Conservation (phyloP, 2,329 filamentous ascomycete genomes). For the Chaetoscypha palmicola region DNA sequence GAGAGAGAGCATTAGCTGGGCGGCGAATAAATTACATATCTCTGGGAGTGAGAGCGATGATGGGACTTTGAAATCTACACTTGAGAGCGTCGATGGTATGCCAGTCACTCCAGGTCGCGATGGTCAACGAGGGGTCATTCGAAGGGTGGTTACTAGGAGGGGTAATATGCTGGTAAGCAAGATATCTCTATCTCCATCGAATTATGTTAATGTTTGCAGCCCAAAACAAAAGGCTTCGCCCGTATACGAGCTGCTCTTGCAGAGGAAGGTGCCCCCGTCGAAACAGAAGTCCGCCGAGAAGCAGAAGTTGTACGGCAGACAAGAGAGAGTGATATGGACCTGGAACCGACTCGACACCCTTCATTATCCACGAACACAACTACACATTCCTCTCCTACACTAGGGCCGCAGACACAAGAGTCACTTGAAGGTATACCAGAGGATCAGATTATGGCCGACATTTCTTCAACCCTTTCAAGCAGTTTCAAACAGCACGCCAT, state of each 20-base stretch:
- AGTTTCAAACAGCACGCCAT: conserved; percentile 71
- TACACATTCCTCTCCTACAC: conserved; percentile 60
- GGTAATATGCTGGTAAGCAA: conserved; percentile 76
- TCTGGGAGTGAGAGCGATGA: conserved; percentile 76
- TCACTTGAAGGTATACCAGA: conserved; percentile 66
- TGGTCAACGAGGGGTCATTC: conserved; percentile 67
- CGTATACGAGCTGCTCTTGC: conserved; percentile 83
- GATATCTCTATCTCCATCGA: neutral
- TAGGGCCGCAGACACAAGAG: conserved; percentile 50
- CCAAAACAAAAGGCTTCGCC: conserved; percentile 93
- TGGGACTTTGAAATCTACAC: conserved; percentile 42
- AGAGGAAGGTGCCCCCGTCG: conserved; percentile 81
- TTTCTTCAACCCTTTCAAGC: conserved; percentile 41
- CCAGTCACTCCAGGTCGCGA: conserved; percentile 41
- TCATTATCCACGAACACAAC: conserved; percentile 46
- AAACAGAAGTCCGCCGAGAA: conserved; percentile 83
- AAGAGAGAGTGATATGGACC: conserved; percentile 73
- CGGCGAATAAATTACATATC: conserved; percentile 81
- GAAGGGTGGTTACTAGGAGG: conserved; percentile 74
- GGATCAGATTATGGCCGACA: conserved; percentile 59
- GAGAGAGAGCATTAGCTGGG: conserved; percentile 83
- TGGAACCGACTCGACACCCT: conserved; percentile 40
- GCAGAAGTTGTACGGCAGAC: conserved; percentile 95
- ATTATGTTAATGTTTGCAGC: conserved; percentile 45
- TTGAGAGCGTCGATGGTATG: conserved; percentile 34